These are phyloP conservation scores for Xerophyta viscosa DNA, from an alignment of 106 monocot genomes.

Conservation along the genomic window DNA sequence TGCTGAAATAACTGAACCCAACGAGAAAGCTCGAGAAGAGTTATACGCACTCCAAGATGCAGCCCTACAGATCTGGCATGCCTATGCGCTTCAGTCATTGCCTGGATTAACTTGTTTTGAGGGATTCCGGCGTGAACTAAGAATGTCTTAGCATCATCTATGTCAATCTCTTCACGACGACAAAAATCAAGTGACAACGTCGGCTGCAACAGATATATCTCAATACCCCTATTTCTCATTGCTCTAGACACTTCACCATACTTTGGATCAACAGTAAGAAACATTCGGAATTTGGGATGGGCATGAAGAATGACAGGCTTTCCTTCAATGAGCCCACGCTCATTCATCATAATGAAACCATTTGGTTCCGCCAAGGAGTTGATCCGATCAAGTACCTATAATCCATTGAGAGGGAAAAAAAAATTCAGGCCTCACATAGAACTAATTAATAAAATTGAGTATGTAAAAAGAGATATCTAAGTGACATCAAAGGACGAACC, in stretches of 20 bases:
- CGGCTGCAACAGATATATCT: slow-evolving; percentile 71
- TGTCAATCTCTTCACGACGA: slow-evolving; percentile 17
- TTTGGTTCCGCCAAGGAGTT: slow-evolving; percentile 80
- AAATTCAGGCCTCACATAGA: too few relatives aligned
- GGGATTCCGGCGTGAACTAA: slow-evolving; percentile 58
- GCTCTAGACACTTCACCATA: slow-evolving; percentile 95
- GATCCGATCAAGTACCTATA: slow-evolving; percentile 68
- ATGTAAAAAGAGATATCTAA: not conserved
- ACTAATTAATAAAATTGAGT: too few relatives aligned
- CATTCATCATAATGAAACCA: slow-evolving; percentile 73
- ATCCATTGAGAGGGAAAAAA: too few relatives aligned
- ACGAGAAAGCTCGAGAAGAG: slow-evolving; percentile 68
- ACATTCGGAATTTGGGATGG: slow-evolving; percentile 84
- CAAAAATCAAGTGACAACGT: slow-evolving; percentile 9
- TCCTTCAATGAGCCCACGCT: slow-evolving; percentile 87
- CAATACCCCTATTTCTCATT: slow-evolving; percentile 94
- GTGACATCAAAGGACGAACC: slow-evolving; percentile 22
- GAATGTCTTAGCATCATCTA: slow-evolving; percentile 37
- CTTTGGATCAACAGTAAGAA: slow-evolving; percentile 79
- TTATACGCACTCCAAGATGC: slow-evolving; percentile 53
- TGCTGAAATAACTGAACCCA: slow-evolving; percentile 94
- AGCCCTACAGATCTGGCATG: slow-evolving; percentile 42
- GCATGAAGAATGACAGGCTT: slow-evolving; percentile 55
- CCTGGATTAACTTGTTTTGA: slow-evolving; percentile 32
- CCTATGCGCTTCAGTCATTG: slow-evolving; percentile 74